These are phyloP conservation scores for Chimonanthus salicifolius DNA, from an alignment of 164 flowering plant species.

Conservation along the genomic window DNA sequence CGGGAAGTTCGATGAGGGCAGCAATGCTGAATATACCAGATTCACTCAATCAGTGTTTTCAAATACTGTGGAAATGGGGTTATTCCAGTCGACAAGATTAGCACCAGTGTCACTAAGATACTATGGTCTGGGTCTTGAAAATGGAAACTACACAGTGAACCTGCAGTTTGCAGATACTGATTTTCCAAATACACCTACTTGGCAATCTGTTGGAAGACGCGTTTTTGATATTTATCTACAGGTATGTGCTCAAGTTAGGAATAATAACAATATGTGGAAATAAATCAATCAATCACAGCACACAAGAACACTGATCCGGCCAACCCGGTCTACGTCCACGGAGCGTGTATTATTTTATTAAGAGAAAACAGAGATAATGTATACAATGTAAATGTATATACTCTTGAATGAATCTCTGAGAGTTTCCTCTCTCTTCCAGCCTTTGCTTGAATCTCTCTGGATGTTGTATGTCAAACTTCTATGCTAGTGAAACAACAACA, in stretches of 20 bases:
- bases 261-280: too few species aligned
- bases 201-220: constrained; percentile 73
- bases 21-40: constrained; percentile 25
- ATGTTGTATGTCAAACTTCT: too few species aligned
- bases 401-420: too few species aligned
- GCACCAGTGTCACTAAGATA: constrained; percentile 77
- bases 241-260: constrained; percentile 28
- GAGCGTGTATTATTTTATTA: too few species aligned
- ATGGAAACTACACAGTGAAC: constrained; percentile 62
- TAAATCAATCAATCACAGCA: too few species aligned
- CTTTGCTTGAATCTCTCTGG: too few species aligned
- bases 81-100: constrained; percentile 59
- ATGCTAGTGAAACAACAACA: too few species aligned
- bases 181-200: constrained; percentile 24
- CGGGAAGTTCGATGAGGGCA: constrained; percentile 39
- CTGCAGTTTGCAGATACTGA: constrained; percentile 64
- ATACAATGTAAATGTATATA: too few species aligned
- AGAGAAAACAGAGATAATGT: too few species aligned
- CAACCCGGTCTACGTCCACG: too few species aligned
- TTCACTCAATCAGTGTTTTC: constrained; percentile 29
- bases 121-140: constrained; percentile 79
- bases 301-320: too few species aligned
- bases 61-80: constrained; percentile 49
- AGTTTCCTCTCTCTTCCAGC: too few species aligned
- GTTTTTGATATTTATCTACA: constrained; percentile 71